These are phyloP conservation scores for Moesziomyces globuligerus DNA, from an alignment of 1,284 basidiomycete species.

Conservation along the genomic window DNA sequence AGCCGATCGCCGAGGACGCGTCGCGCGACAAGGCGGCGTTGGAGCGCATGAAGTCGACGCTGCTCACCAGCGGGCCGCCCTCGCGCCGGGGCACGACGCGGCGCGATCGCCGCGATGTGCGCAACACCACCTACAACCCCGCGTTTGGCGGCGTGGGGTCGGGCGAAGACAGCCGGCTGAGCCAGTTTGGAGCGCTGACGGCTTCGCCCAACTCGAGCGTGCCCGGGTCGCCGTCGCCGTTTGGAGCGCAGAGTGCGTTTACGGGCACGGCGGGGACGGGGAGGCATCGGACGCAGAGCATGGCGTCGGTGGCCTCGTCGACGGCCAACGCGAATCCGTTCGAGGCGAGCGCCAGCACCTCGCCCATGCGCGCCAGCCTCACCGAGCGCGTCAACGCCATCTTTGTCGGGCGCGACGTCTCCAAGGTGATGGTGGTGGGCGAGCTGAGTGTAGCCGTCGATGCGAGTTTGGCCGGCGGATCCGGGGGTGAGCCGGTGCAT, in stretches of 20 bases:
- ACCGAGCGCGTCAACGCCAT: slow-evolving; percentile 71
- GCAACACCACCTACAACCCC: slow-evolving; percentile 69
- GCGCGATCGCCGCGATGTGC: slow-evolving; percentile 70
- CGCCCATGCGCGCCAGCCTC: slow-evolving; percentile 65
- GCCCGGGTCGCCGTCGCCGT: slow-evolving; percentile 35
- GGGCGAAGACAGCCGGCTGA: slow-evolving; percentile 26
- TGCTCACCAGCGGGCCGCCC: slow-evolving; percentile 60
- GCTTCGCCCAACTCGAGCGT: slow-evolving; percentile 25
- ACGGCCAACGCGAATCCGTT: slow-evolving; percentile 44
- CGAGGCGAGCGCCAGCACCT: slow-evolving; percentile 33
- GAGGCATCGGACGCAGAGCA: slow-evolving; percentile 48
- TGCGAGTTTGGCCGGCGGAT: not conserved
- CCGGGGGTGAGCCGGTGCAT: slow-evolving; percentile 53
- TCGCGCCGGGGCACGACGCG: slow-evolving; percentile 67
- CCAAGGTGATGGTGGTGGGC: slow-evolving; percentile 71
- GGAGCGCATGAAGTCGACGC: slow-evolving; percentile 70
- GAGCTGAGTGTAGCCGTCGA: slow-evolving; percentile 68
- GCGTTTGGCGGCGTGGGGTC: slow-evolving; percentile 27
- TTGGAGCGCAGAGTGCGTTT: slow-evolving; percentile 38
- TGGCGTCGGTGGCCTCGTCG: slow-evolving; percentile 48
- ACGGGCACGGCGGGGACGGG: slow-evolving; percentile 43
- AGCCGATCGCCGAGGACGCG: slow-evolving; percentile 69
- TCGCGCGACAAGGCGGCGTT: slow-evolving; percentile 70
- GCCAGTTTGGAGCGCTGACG: slow-evolving; percentile 36
- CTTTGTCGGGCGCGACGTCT: slow-evolving; percentile 67